Percentiles rank a stretch among this genome's conserved stretches.
Evolutionary conservation across 257 asterid species (phyloP).

Genomic region (Solanum dulcamara): DNA sequence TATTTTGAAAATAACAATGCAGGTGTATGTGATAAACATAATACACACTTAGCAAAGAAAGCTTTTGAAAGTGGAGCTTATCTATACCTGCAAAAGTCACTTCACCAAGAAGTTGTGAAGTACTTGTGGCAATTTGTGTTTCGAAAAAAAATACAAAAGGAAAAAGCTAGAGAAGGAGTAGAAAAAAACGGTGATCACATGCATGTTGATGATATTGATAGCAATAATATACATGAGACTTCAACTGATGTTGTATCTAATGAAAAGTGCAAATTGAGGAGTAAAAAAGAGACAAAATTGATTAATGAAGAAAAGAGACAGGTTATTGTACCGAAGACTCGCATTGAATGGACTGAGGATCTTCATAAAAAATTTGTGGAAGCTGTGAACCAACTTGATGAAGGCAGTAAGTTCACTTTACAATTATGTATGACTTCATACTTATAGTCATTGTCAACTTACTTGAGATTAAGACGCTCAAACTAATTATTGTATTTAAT

Average conservation of each 20-base stretch:
- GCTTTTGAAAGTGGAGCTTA: not conserved
- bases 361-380: slow-evolving; percentile 8
- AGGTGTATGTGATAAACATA: not conserved
- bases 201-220: not conserved
- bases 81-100: not conserved
- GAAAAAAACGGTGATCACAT: not conserved
- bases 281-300: not conserved
- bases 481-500: not conserved
- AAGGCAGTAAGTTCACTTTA: slow-evolving; percentile 12
- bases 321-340: too few species aligned
- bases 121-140: not conserved
- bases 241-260: not conserved
- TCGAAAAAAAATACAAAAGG: not conserved
- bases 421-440: not conserved
- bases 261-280: not conserved
- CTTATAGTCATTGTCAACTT: not conserved
- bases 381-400: slow-evolving; percentile 8
- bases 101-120: not conserved
- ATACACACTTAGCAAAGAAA: not conserved
- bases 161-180: not conserved
- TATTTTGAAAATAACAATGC: not conserved
- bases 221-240: not conserved
- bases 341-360: slow-evolving; percentile 4
- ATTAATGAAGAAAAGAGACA: not conserved
- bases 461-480: not conserved